Evolutionary conservation across 345 rosid species (phyloP).

Genomic region (Excoecaria agallocha): DNA sequence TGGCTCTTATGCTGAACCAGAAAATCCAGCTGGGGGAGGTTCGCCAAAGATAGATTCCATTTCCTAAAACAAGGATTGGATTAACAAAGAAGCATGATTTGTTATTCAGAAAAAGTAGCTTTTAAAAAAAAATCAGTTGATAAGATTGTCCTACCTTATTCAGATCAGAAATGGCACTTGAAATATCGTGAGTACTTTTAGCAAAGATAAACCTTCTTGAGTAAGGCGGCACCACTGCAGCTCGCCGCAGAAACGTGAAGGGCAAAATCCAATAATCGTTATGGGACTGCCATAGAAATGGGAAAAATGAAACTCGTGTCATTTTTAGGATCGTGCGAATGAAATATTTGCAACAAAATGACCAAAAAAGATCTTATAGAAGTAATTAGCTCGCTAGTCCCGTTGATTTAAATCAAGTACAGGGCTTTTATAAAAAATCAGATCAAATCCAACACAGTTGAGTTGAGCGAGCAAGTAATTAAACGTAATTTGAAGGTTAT

Average conservation of each 20-base stretch:
- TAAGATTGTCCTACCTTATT: conserved; percentile 17
- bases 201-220: conserved; percentile 24
- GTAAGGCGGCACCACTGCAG: conserved; percentile 8
- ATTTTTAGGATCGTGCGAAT: not conserved
- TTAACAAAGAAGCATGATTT: not conserved
- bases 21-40: conserved; percentile 47
- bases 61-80: conserved; percentile 44
- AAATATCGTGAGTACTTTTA: conserved; percentile 15
- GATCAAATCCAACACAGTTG: not conserved
- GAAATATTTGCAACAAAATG: not conserved
- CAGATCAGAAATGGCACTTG: conserved; percentile 20
- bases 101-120: no score
- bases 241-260: conserved; percentile 25
- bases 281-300: not conserved
- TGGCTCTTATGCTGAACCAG: conserved; percentile 34
- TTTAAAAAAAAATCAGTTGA: not conserved
- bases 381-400: not conserved
- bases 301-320: not conserved
- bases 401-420: not conserved
- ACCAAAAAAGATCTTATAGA: not conserved
- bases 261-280: not conserved
- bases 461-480: not conserved
- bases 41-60: conserved; percentile 82
- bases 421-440: not conserved
- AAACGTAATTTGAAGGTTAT: not conserved